Base-by-base conservation (phyloP, 495 filamentous ascomycete genomes). In the Talaromyces wortmannii region DNA sequence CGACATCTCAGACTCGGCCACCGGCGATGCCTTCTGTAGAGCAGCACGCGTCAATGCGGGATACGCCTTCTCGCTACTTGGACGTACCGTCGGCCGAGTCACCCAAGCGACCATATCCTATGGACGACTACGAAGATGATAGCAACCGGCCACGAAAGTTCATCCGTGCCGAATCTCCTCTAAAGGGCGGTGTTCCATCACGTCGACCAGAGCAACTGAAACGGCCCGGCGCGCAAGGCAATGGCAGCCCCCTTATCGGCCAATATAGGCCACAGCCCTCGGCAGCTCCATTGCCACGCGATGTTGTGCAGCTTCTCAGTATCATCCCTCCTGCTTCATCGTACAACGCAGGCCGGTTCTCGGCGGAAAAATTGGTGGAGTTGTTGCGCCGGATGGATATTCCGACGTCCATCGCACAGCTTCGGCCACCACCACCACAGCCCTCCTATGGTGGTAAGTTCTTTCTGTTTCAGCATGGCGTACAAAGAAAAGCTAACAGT, bases 171-270 rank as follows among this genome's bases (percentile, higher is more conserved):
- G 91, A 88, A 48, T 96, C 90, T 13, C 92, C 95, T 0, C 76
- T 97, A 29, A 96, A 94, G 67, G 88, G 87, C 23, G 23, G 23
- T 10, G 85, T 85, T 2, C 90, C 92, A 16, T 87, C 88, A 40
- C 84, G 91, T 40, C 83, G 90, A 16, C 72, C 94, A 17, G 88
- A 95, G 61, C 89, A 91, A 65, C 86, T 90, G 56, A 83, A 81
- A 59, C 83, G 87, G 18, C 74, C 63, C 45, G 57, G 48, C 42
- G 68, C 67, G 50, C 67, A 63, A 44, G 52, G 66, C 31, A 72
- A 75, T 42, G 70, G 60, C 31, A 59, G 68, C 8, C 67, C 65
- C 36, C 70, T 50, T 64, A 7, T n/a, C 17, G 66, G 61, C 2
- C 65, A 70, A 44, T 75, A 73, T 58, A 68, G 67, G 70, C 58